A percentile compares a stretch with the other conserved stretches of the same genome.
These are phyloP conservation scores for Nigrospora oryzae DNA, from an alignment of 2,329 filamentous ascomycete species.

Conservation along the genomic window DNA sequence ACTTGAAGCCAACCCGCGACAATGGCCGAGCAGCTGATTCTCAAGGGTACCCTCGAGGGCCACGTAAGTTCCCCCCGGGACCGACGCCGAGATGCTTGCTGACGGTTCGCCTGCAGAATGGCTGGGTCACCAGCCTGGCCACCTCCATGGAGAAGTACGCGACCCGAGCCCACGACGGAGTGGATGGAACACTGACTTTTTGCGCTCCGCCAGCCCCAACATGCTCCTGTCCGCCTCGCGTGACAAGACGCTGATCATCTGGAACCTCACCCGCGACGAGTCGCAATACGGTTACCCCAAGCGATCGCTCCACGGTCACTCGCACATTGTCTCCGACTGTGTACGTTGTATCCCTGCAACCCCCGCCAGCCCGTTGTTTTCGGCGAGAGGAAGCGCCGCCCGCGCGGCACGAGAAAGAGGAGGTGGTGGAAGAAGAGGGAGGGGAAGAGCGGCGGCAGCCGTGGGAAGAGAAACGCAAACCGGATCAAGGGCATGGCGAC, in stretches of 20 bases:
- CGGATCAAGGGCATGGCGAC: too few relatives aligned
- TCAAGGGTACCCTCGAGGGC: slow-evolving; percentile 96
- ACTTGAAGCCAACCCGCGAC: slow-evolving; percentile 18
- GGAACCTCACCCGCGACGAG: slow-evolving; percentile 99
- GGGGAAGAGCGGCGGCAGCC: not conserved
- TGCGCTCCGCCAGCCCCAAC: slow-evolving; percentile 63
- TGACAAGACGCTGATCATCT: slow-evolving; percentile 99
- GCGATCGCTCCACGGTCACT: slow-evolving; percentile 97
- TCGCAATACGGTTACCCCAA: slow-evolving; percentile 98
- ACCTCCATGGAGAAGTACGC: slow-evolving; percentile 97
- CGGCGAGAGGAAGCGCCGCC: not conserved
- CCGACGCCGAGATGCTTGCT: slow-evolving; percentile 10
- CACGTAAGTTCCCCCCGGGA: slow-evolving; percentile 53
- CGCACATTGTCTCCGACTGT: slow-evolving; percentile 99
- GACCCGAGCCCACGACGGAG: slow-evolving; percentile 2
- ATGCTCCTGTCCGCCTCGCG: slow-evolving; percentile 97
- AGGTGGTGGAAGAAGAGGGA: not conserved
- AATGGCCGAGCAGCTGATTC: slow-evolving; percentile 92
- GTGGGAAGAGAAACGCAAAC: too few relatives aligned
- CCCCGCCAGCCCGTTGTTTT: not conserved
- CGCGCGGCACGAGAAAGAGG: too few relatives aligned
- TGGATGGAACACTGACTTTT: slow-evolving; percentile 17
- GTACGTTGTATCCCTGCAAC: slow-evolving; percentile 50
- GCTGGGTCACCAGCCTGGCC: slow-evolving; percentile 98
- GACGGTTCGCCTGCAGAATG: slow-evolving; percentile 49